Base-by-base conservation (phyloP, 805 yeast species). In the Kodamaea neixiangensis region DNA sequence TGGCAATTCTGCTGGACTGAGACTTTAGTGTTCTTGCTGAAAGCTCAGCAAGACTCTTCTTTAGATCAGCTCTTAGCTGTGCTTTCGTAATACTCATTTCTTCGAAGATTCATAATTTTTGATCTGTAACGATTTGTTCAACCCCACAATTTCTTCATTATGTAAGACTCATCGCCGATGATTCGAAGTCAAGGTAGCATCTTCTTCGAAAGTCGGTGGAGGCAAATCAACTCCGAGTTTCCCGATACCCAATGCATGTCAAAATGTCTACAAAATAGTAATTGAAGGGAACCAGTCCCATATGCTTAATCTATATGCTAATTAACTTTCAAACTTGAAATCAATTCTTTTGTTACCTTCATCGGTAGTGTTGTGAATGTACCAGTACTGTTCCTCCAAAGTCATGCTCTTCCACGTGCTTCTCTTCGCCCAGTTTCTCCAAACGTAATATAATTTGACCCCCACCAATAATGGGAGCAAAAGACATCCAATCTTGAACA, bases 331-430 rank as follows among this genome's bases (percentile, higher is more conserved):
- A 46, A 46, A 46, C 17, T 42, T 39, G 54, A 71, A 72, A 48
- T 86, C 88, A 37, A 86, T 67, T 18, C 91, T 68, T 58, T 76
- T 76, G 57, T 79, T 81, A 5, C 90, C 90, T 34, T 65, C 68
- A 59, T 85, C 88, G 0, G 58, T 67, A 2, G 86, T 76, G 11
- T 62, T 71, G 7, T 48, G 51, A 19, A 74, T 58, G 62, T 86
- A 86, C 1, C 71, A 63, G 1, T 67, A 73, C 56, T 74, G 74
- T 61, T 86, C 83, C 35, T 81, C 83, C 1, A 50, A 58, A 1
- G 80, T 64, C 77, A 83, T 55, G 1, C 64, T 60, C 42, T 69
- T 66, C 92, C 93, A 87, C n/a, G 59, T 62, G 44, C 54, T 57
- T 1, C 73, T 81, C 48, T 80, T 78, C 39, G 59, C 62, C 44